Conservation (phyloP, 257 asterid species). For the Henckelia pumila region DNA sequence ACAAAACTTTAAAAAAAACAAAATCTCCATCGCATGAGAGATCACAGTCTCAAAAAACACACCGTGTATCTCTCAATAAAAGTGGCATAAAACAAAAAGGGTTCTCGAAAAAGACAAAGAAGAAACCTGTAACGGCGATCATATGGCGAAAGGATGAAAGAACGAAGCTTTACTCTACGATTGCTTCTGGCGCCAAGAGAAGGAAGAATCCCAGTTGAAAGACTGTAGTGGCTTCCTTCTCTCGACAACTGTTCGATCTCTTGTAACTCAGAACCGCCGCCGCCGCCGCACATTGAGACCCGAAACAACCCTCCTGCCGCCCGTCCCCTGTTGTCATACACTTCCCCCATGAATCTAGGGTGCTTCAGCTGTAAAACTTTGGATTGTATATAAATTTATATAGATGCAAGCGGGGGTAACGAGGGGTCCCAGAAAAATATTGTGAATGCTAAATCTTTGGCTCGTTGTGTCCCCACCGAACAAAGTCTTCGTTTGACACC, state of each 20-base stretch:
- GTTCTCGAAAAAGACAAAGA: not conserved
- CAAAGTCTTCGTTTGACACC: conserved; percentile 3
- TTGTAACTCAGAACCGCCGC: conserved; percentile 30
- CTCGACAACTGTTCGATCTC: conserved; percentile 43
- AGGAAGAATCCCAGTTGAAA: conserved; percentile 48
- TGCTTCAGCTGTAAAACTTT: no score
- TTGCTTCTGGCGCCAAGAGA: conserved; percentile 49
- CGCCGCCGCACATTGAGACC: conserved; percentile 42
- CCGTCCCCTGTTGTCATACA: not conserved
- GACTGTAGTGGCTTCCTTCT: conserved; percentile 49
- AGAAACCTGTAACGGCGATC: conserved; percentile 54
- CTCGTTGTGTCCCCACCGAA: conserved; percentile 9
- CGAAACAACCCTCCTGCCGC: conserved; percentile 26
- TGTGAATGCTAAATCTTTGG: conserved; percentile 6
- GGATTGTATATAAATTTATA: not conserved
- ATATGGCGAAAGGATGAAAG: conserved; percentile 47
- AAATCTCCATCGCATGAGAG: not conserved
- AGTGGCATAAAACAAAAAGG: not conserved
- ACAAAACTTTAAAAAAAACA: conserved; percentile 13
- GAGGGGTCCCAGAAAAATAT: not conserved
- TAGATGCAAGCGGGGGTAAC: not conserved
- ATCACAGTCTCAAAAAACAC: no score
- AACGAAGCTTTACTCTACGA: conserved; percentile 39
- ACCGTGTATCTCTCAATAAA: no score
- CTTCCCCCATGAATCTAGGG: conserved; percentile 26